Conservation (phyloP, 2,329 filamentous ascomycete species). For the Xylaria arbuscula region DNA sequence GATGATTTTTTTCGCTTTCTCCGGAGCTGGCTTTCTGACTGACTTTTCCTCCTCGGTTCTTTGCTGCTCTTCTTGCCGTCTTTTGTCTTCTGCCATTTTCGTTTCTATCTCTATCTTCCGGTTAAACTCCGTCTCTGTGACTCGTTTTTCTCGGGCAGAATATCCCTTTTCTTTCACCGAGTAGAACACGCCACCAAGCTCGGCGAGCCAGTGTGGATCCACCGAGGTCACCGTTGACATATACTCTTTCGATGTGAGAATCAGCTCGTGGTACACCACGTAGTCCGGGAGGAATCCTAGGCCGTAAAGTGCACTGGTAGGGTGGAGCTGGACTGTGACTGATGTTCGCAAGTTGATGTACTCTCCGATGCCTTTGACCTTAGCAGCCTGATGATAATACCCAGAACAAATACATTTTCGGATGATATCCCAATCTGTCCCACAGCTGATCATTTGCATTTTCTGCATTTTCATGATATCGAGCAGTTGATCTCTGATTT, state of each 20-base stretch:
- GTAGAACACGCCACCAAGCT: constrained; percentile 96
- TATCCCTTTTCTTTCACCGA: constrained; percentile 98
- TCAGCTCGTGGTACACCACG: constrained; percentile 97
- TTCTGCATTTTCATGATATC: constrained; percentile 96
- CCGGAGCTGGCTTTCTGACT: constrained; percentile 55
- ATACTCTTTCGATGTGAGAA: constrained; percentile 96
- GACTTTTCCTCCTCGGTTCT: constrained; percentile 61
- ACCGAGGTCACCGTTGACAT: constrained; percentile 97
- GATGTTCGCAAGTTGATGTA: constrained; percentile 97
- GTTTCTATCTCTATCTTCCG: constrained; percentile 91
- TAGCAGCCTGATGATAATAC: constrained; percentile 97
- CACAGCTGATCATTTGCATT: constrained; percentile 87
- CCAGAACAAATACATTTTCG: constrained; percentile 97
- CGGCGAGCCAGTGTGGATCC: constrained; percentile 96
- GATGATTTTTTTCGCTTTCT: constrained; percentile 66
- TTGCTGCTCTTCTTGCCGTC: constrained; percentile 68
- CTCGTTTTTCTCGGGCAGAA: constrained; percentile 83
- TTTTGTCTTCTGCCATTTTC: constrained; percentile 89
- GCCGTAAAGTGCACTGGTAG: constrained; percentile 92
- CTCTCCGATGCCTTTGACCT: constrained; percentile 95
- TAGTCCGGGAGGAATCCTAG: constrained; percentile 95
- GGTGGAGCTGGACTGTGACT: constrained; percentile 93
- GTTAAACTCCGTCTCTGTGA: constrained; percentile 93
- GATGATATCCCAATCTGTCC: constrained; percentile 96
- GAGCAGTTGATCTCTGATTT: constrained; percentile 91